A percentile compares a stretch with the other conserved stretches of the same genome.
Conservation (phyloP, 164 flowering plant species). For the Santalum album region DNA sequence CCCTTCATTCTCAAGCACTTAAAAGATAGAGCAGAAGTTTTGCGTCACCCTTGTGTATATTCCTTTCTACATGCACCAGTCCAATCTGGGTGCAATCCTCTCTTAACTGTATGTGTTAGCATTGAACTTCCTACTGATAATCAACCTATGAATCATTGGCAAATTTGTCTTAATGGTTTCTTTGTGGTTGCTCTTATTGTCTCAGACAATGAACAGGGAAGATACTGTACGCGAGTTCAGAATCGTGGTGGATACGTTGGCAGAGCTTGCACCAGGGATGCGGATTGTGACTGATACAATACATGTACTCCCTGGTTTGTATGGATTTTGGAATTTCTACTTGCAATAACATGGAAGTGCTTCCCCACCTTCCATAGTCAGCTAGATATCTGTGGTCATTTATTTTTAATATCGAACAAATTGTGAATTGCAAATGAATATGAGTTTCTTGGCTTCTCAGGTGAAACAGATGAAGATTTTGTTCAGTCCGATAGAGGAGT, state of each 20-base stretch:
- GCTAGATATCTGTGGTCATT: neutral
- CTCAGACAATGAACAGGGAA: conserved; percentile 97
- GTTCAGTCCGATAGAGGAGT: conserved; percentile 65
- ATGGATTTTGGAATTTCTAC: neutral
- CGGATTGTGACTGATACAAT: conserved; percentile 98
- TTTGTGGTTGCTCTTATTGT: conserved; percentile 3
- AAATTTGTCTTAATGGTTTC: neutral
- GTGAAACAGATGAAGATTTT: conserved; percentile 98
- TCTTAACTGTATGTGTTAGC: conserved; percentile 58
- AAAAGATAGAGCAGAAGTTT: conserved; percentile 82
- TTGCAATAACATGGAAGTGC: too few species aligned
- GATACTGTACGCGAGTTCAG: conserved; percentile 87
- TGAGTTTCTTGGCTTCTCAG: conserved; percentile 33
- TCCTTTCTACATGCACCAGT: conserved; percentile 98
- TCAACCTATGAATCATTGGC: neutral
- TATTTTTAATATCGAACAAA: neutral
- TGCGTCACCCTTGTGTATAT: conserved; percentile 88
- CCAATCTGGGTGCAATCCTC: conserved; percentile 89
- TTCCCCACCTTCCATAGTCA: neutral
- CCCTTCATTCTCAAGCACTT: conserved; percentile 97
- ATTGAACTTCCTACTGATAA: neutral
- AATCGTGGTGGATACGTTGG: conserved; percentile 85
- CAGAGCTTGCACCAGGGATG: conserved; percentile 92
- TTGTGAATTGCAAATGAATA: too few species aligned
- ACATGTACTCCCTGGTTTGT: conserved; percentile 97